Conservation (phyloP, 805 yeast genomes). For the Saccharomycopsis guyanensis region DNA sequence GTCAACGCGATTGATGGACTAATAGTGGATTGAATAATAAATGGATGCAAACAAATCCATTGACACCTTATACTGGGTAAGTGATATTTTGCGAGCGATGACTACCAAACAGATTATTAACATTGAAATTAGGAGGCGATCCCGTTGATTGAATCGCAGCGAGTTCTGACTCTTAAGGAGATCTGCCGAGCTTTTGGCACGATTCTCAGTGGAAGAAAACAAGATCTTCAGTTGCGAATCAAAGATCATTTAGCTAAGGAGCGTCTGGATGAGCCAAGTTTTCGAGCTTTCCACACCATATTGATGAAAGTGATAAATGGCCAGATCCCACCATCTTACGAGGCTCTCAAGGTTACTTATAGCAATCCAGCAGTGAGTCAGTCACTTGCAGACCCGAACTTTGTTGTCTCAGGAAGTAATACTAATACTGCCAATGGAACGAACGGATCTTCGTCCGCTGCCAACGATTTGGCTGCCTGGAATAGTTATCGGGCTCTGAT, state of each 20-base stretch:
- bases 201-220: neutral
- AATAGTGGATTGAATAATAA: too few species aligned
- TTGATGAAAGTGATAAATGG: neutral
- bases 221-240: neutral
- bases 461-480: neutral
- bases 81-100: too few species aligned
- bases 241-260: neutral
- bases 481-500: too few species aligned
- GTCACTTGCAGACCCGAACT: neutral
- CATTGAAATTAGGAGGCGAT: too few species aligned
- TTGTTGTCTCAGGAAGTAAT: neutral
- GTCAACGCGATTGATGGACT: too few species aligned
- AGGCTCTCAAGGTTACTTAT: neutral
- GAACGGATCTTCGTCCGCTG: neutral
- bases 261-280: neutral
- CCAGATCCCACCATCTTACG: neutral
- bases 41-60: too few species aligned
- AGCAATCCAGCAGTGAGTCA: neutral
- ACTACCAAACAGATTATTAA: too few species aligned
- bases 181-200: neutral
- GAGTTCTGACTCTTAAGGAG: neutral
- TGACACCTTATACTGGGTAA: too few species aligned
- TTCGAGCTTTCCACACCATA: neutral
- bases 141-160: neutral
- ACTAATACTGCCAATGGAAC: neutral